These are phyloP conservation scores for Deakozyma indianensis DNA, from an alignment of 805 yeast species.

Conservation along the genomic window DNA sequence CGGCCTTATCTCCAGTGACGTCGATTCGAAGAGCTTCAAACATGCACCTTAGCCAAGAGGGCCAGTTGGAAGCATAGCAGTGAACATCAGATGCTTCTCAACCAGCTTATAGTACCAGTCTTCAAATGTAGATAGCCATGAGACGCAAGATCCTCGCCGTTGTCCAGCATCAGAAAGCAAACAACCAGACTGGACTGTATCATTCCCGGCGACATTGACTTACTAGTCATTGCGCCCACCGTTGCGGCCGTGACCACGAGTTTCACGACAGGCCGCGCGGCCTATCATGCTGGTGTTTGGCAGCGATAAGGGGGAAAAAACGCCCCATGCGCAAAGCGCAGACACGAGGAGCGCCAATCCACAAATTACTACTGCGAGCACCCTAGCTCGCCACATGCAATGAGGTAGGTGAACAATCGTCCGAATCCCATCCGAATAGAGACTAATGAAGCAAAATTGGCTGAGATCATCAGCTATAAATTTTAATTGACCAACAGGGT, in stretches of 20 bases:
- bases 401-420: constrained; percentile 33
- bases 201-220: constrained; percentile 29
- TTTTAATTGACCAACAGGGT: constrained; percentile 21
- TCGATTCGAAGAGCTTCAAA: constrained; percentile 33
- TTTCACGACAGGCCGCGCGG: constrained; percentile 60
- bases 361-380: constrained; percentile 55
- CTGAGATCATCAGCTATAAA: constrained; percentile 26
- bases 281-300: constrained; percentile 22
- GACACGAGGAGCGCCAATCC: constrained; percentile 48
- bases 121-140: constrained; percentile 44
- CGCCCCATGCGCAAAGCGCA: constrained; percentile 15
- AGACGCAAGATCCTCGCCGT: constrained; percentile 52
- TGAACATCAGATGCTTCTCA: not conserved
- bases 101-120: constrained; percentile 44
- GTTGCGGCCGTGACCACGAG: constrained; percentile 62
- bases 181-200: constrained; percentile 41
- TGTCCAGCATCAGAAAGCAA: constrained; percentile 46
- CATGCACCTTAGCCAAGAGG: constrained; percentile 75
- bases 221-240: constrained; percentile 42
- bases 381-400: constrained; percentile 20
- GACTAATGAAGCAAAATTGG: constrained; percentile 54
- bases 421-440: constrained; percentile 68
- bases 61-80: constrained; percentile 52
- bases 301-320: constrained; percentile 36
- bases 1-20: constrained; percentile 6